Evolutionary conservation across 2,329 filamentous ascomycete species (phyloP), one percentile per base, ranked within the genome.

Genomic region (Stylonectria norvegica): DNA sequence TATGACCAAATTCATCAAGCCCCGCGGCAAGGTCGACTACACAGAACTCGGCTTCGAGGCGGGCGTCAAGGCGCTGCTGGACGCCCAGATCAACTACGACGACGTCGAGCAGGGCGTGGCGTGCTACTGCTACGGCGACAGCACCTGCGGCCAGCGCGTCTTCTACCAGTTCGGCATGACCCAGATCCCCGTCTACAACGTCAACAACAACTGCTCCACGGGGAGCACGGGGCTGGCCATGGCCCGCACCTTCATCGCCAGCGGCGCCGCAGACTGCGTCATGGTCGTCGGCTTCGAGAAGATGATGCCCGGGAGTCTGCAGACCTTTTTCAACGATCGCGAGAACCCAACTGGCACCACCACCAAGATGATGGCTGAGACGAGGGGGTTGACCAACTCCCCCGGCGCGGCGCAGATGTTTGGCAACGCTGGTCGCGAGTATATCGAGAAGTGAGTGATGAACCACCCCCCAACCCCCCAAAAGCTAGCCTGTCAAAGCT

Each of bases 91-190:
- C 75, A 94, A 81, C 70, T 97, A 96, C 71, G 91, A 97, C 65
- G 89, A 96, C 48, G 89, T 97, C 41, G 89, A 96, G 49, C 86
- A 94, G 63, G 91, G 89, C 48, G 78, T 97, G 9, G 93, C 90
- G n/a, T 96, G 91, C 76, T 97, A 95, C 74, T 95, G 89, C 76
- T 96, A 95, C 65, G 91, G 91, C 60, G 91, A 97, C 72, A 89
- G 83, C 49, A 95, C 91, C 40, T 93, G 86, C 67, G 91, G 91
- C 34, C 91, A 97, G 73, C 85, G 91, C 51, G 90, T 97, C 60
- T 96, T 97, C 70, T 97, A 97, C 71, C 91, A 97, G 70, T 96
- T 97, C 66, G 93, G 91, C 71, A 90, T 97, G 84, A 96, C 90
- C 30, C 77, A 85, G 60, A 96, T 97, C 56, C 91, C 91, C 58